A percentile compares a stretch with the other conserved stretches of the same genome.
phyloP scores from a whole-genome alignment of 2,329 filamentous ascomycete genomes.

The Penicillium brasilianum region DNA sequence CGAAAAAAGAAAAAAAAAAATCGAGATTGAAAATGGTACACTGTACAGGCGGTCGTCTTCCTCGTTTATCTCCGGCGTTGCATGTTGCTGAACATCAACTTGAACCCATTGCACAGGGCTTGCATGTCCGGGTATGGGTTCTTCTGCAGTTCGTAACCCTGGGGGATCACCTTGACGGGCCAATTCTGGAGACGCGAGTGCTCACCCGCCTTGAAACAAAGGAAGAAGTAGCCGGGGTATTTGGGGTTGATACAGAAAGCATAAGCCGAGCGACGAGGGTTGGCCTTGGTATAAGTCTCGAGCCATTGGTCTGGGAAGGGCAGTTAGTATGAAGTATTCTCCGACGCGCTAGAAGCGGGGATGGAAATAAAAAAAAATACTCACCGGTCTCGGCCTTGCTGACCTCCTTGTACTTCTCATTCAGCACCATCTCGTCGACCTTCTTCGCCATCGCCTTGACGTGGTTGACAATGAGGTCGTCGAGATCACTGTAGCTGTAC shows the following conservation, averaged over 20 bases:
- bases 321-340: not conserved
- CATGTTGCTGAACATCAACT: conserved; percentile 77
- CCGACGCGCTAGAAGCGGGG: not conserved
- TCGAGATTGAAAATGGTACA: conserved; percentile 32
- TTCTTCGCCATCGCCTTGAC: conserved; percentile 98
- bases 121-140: conserved; percentile 93
- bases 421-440: conserved; percentile 91
- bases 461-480: conserved; percentile 95
- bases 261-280: conserved; percentile 91
- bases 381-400: conserved; percentile 83
- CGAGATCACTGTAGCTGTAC: conserved; percentile 91
- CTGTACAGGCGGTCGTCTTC: conserved; percentile 25
- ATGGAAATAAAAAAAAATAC: conserved; percentile 44
- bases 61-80: conserved; percentile 42
- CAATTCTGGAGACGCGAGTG: conserved; percentile 74
- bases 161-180: conserved; percentile 88
- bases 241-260: conserved; percentile 93
- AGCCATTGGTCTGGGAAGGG: conserved; percentile 80
- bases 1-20: conserved; percentile 21
- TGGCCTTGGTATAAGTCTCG: conserved; percentile 92
- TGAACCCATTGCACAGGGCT: conserved; percentile 96
- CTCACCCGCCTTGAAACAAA: conserved; percentile 93
- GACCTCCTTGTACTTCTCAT: conserved; percentile 90
- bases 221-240: conserved; percentile 90
- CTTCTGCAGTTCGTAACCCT: conserved; percentile 88